phyloP scores from a whole-genome alignment of 2,329 filamentous ascomycete species.

The Byssoonygena ceratinophila region DNA sequence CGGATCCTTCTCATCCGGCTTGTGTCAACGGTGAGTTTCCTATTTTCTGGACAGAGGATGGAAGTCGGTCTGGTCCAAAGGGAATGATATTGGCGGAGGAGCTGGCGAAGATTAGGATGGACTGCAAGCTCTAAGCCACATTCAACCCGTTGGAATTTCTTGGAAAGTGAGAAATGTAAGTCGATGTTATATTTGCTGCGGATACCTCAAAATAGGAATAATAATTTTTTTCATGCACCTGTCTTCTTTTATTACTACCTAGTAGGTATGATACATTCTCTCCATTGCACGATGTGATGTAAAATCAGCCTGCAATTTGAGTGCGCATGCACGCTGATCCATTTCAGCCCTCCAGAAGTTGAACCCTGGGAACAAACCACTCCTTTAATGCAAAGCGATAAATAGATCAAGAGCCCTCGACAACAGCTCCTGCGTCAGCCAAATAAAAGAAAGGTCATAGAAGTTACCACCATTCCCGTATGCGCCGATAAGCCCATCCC shows the following conservation, averaged over 20 bases:
- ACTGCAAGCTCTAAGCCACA: slow-evolving; percentile 14
- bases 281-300: slow-evolving; percentile 1
- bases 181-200: too few species aligned
- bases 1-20: slow-evolving; percentile 12
- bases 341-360: background rate
- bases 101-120: slow-evolving; percentile 25
- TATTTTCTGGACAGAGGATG: slow-evolving; percentile 29
- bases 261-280: slow-evolving; percentile 9
- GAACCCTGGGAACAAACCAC: background rate
- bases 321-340: background rate
- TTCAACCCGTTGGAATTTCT: too few species aligned
- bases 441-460: slow-evolving; percentile 8
- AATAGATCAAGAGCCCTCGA: background rate
- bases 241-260: slow-evolving; percentile 17
- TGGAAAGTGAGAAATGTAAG: too few species aligned
- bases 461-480: background rate
- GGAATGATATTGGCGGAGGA: slow-evolving; percentile 31
- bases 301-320: slow-evolving; percentile 2
- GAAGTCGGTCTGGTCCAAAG: slow-evolving; percentile 30
- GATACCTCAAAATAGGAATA: background rate
- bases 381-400: background rate
- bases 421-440: background rate
- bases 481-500: slow-evolving; percentile 13
- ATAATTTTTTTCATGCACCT: slow-evolving; percentile 1
- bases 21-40: slow-evolving; percentile 15